Evolutionary conservation across 768 basidiomycete species (phyloP), one percentile per base, ranked within the genome.

Genomic region (Psilocybe cubensis): DNA sequence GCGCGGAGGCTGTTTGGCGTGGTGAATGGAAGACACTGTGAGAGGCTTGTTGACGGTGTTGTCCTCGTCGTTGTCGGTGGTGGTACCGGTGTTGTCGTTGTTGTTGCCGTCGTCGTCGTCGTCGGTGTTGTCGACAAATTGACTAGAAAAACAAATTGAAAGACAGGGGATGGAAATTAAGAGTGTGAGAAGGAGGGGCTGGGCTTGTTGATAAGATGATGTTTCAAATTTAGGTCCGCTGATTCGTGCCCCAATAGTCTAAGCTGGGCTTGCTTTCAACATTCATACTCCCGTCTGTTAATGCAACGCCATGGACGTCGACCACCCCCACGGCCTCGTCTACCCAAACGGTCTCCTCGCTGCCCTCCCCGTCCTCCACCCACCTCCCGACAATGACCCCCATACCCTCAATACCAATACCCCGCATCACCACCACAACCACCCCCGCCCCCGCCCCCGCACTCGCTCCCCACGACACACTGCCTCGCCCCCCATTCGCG

Each of bases 401-500:
- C 21, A 23, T 14, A 23, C 17, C 7, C 10, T 14, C 9, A 24
- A n/a, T 6, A 45, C 43, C 7, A 10, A 45, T 9, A 20, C 23
- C 45, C 8, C 25, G 23, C 4, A 46, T 29, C 23, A 54, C 31
- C 6, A 38, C 52, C 38, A 10, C 24, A 48, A 54, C n/a, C 49
- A 11, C 11, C 50, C 14, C 58, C 54, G 25, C 28, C 51, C 6
- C 40, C 43, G 25, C 12, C 45, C 52, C 35, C 33, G 46, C 20
- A 10, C 42, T 44, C 38, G n/a, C 9, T 33, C 31, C 20, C 28
- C 57, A 21, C 63, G 54, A 33, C 41, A 43, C n/a, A n/a, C n/a
- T n/a, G n/a, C n/a, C n/a, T n/a, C n/a, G n/a, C n/a, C n/a, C 42
- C 64, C 69, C 54, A 67, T 77, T 48, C 72, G 70, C 44, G 58